phyloP scores from a whole-genome alignment of 192 early-diverging fungal species.

The Geranomyces variabilis region DNA sequence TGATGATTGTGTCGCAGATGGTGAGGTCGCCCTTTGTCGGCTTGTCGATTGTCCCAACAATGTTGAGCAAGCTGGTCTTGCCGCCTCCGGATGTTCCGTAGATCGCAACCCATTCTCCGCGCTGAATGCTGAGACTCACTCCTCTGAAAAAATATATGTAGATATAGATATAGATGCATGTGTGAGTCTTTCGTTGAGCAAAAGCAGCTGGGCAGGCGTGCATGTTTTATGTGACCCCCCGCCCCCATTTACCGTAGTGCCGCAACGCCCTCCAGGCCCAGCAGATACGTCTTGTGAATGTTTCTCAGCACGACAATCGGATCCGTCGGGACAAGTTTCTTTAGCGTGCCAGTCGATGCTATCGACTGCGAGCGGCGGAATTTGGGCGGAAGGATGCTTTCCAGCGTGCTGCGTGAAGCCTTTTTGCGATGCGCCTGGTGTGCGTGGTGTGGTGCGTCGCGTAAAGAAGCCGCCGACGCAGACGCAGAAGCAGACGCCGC shows the following conservation, averaged over 20 bases:
- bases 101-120: conserved; percentile 40
- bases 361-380: neutral
- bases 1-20: conserved; percentile 39
- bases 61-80: conserved; percentile 38
- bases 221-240: no score
- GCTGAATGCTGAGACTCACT: conserved; percentile 29
- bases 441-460: neutral
- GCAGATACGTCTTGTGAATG: conserved; percentile 45
- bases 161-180: neutral
- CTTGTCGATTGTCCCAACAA: conserved; percentile 45
- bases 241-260: conserved; percentile 34
- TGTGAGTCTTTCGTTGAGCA: neutral
- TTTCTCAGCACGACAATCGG: conserved; percentile 35
- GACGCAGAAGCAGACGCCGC: no score
- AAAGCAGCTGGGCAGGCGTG: no score
- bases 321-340: conserved; percentile 15
- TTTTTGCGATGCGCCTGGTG: conserved; percentile 4
- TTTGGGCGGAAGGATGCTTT: neutral
- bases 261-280: conserved; percentile 41
- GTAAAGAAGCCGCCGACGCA: no score
- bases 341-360: neutral
- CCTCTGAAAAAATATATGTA: conserved; percentile 18
- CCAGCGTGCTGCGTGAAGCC: neutral
- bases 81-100: conserved; percentile 44
- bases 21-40: conserved; percentile 42